Conservation (phyloP, 768 basidiomycete genomes). For the Boletellus emodensis region DNA sequence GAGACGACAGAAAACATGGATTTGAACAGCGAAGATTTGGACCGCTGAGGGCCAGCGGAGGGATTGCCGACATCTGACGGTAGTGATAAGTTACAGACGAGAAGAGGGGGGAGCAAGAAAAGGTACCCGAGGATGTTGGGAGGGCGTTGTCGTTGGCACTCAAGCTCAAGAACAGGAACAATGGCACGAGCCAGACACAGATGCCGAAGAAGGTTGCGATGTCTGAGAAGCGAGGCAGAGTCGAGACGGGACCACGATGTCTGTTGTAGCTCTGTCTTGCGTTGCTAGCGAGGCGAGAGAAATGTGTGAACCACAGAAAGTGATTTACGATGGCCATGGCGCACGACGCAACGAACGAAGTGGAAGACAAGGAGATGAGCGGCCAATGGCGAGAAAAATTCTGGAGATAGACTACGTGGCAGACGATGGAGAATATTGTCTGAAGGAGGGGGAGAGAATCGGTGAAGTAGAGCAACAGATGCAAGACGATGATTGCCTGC, state of each 20-base stretch:
- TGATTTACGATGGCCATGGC: conserved; percentile 83
- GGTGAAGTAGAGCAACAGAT: conserved; percentile 69
- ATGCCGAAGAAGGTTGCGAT: conserved; percentile 81
- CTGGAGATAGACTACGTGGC: conserved; percentile 86
- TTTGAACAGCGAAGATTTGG: conserved; percentile 66
- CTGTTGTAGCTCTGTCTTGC: conserved; percentile 48
- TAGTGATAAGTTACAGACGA: not conserved
- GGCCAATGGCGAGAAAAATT: conserved; percentile 93
- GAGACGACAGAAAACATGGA: conserved; percentile 50
- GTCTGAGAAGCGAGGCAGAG: conserved; percentile 55
- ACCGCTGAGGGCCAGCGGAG: conserved; percentile 34
- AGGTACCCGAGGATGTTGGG: conserved; percentile 59
- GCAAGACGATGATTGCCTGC: conserved; percentile 76
- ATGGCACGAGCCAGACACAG: conserved; percentile 84
- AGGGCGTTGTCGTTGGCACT: conserved; percentile 97
- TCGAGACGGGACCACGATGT: conserved; percentile 38
- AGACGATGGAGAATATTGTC: conserved; percentile 72
- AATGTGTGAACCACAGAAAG: conserved; percentile 96
- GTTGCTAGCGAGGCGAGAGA: conserved; percentile 66
- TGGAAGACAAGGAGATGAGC: conserved; percentile 83
- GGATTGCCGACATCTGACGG: conserved; percentile 20
- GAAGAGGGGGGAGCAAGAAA: conserved; percentile 1
- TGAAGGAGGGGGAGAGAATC: conserved; percentile 79
- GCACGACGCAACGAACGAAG: conserved; percentile 83
- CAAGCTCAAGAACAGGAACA: conserved; percentile 93